Conservation (phyloP, 352 stramenopile genomes). For the Globisporangium spinosum region DNA sequence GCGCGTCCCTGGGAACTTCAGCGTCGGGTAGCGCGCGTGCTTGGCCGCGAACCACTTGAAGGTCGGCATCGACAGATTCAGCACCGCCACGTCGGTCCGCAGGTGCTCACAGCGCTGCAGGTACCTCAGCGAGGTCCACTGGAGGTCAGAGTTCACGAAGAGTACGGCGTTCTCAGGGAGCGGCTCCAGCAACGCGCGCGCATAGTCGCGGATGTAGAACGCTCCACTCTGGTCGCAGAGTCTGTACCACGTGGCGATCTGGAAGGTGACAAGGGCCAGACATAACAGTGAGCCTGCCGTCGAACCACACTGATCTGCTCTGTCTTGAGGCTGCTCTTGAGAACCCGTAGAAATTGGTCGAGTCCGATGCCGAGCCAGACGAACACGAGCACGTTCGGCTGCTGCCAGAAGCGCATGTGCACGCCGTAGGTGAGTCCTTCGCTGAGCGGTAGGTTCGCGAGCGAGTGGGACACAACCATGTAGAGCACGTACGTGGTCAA, state of each 20-base stretch:
- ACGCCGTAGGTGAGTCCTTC: conserved; percentile 92
- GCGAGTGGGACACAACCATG: conserved; percentile 91
- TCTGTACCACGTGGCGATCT: conserved; percentile 38
- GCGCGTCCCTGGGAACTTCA: conserved; percentile 58
- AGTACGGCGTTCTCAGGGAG: conserved; percentile 80
- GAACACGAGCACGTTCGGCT: conserved; percentile 91
- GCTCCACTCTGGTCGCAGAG: conserved; percentile 48
- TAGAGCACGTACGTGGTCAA: conserved; percentile 84
- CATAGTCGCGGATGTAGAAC: conserved; percentile 85
- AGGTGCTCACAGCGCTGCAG: conserved; percentile 85
- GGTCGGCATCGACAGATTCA: conserved; percentile 92
- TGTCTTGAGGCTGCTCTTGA: neutral
- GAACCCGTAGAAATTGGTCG: conserved; percentile 21
- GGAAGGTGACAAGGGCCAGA: conserved; percentile 23
- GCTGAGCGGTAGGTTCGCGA: conserved; percentile 92
- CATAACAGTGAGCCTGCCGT: conserved; percentile 8
- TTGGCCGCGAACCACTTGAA: conserved; percentile 81
- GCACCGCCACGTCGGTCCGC: conserved; percentile 67
- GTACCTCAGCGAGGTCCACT: conserved; percentile 91
- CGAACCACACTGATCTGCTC: neutral
- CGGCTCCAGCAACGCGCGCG: conserved; percentile 76
- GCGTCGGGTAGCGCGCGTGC: conserved; percentile 55
- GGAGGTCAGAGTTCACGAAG: conserved; percentile 91
- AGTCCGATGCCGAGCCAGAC: conserved; percentile 74
- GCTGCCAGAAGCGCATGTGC: conserved; percentile 93